Percentiles rank a stretch among this genome's conserved stretches.
Conservation (phyloP, 2,329 filamentous ascomycete species). For the Penicillium sp. region DNA sequence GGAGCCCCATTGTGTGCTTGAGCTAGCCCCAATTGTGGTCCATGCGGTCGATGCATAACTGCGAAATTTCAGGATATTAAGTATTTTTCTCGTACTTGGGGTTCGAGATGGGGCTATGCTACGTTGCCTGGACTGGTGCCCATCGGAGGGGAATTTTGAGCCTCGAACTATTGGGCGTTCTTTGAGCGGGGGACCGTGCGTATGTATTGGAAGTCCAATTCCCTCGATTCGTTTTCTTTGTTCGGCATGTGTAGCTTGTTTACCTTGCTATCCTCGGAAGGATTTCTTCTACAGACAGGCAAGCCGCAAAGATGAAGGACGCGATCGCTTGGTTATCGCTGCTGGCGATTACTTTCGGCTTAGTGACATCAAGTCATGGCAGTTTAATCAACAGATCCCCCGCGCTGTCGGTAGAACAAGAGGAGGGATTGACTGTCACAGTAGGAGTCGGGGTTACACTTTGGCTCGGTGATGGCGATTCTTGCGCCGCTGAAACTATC, state of each 20-base stretch:
- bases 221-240: background rate
- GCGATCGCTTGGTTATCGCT: slow-evolving; percentile 11
- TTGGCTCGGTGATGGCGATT: slow-evolving; percentile 8
- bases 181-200: background rate
- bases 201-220: background rate
- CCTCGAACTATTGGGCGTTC: background rate
- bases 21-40: background rate
- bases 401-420: background rate
- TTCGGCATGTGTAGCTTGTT: background rate
- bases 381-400: background rate
- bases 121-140: background rate
- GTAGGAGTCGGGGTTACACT: slow-evolving; percentile 7
- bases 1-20: slow-evolving; percentile 6
- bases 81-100: background rate
- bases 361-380: background rate
- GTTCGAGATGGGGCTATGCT: background rate
- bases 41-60: background rate
- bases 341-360: slow-evolving; percentile 4
- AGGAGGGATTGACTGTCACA: background rate
- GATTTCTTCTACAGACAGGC: background rate
- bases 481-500: slow-evolving; percentile 1
- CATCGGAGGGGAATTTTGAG: background rate
- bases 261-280: background rate
- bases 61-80: fast-evolving
- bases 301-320: slow-evolving; percentile 9